Base-by-base conservation (phyloP, 805 yeast species). In the Kurtzmaniella fragi region DNA sequence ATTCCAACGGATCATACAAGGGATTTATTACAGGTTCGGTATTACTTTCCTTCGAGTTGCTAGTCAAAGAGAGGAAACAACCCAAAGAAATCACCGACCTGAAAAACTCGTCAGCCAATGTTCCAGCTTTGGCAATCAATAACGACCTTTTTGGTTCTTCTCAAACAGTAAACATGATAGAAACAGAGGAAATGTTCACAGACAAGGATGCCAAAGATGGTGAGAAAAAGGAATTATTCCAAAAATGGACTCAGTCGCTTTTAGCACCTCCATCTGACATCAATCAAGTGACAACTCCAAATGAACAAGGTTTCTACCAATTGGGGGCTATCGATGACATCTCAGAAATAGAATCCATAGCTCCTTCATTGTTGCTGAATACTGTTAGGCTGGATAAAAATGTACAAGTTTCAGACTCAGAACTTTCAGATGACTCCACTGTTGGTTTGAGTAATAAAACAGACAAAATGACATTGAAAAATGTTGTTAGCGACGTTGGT, bases 11-110 rank as follows among this genome's bases (percentile, higher is more conserved):
- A 32, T 50, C 58, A 1, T 54, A 67, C 38, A 64, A 66, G 29
- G 54, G 67, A 11, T 75, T 62, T 48, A 72, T 73, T 10, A 71
- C 78, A 1, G 80, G 80, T 0, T 69, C 77, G 0, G 40, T 75
- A 11, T 54, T 71, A 16, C 37, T 71, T 8, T 67, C 71, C 28
- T 65, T 73, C 41, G 73, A 69, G 39, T 45, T 74, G 35, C 46
- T 51, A 8, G 52, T 59, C 4, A 55, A 53, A 29, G 42, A 39
- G 46, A 26, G 43, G 40, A 29, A 34, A 29, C 12, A 45, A 35
- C 36, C 26, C 32, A 23, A 13, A 31, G 26, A 28, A 29, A 28
- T 27, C 10, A 5, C 7, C 5, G 16, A 15, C 9, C 31, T 15
- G 16, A 28, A 15, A 8, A 13, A 13, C 16, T 15, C 31, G 16